Base-by-base conservation (phyloP, 352 stramenopile genomes). In the Phytophthora tubulina region DNA sequence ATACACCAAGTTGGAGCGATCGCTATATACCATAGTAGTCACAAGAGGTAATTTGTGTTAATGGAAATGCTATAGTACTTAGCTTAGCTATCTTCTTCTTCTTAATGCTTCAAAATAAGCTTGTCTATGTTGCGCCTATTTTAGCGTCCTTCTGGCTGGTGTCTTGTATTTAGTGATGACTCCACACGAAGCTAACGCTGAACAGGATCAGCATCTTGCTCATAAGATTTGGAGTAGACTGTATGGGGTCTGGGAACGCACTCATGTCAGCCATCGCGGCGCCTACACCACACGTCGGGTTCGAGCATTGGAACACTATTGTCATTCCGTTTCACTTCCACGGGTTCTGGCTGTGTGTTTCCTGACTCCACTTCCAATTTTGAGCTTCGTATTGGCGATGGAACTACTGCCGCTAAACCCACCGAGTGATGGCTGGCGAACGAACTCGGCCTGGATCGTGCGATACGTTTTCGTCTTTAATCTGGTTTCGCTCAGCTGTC, bases 401-500 rank as follows among this genome's bases (percentile, higher is more conserved):
- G 65, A 73, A 13, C 14, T 60, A 27, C 55, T 73, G 6, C 65
- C 57, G n/a, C 49, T 73, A 5, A 61, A 32, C 32, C 39, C 57
- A 27, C 67, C 50, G 9, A 66, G 33, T 21, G 67, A 51, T 3
- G 67, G 60, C 11, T 74, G 67, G 67, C 21, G 45, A 55, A 4
- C 14, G 21, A 74, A 60, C 42, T 75, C 41, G 6, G 67, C 33
- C 32, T 71, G 60, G 58, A 39, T 67, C 14, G 21, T 67, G 14
- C 57, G 49, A 49, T 69, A 68, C 41, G 41, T 67, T 7, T 46
- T 73, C 41, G 45, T 67, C 32, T 73, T 73, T 50, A n/a, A 14
- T 3, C 27, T 73, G 10, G 39, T 73, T 13, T 45, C 53, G 10
- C 44, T 65, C 27, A 65, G 63, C 54, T 64, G 53, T 13, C 56